Percentiles rank a stretch among this genome's conserved stretches.
Evolutionary conservation across 768 basidiomycete species (phyloP).

Genomic region (Xerocomellus chrysenteron): DNA sequence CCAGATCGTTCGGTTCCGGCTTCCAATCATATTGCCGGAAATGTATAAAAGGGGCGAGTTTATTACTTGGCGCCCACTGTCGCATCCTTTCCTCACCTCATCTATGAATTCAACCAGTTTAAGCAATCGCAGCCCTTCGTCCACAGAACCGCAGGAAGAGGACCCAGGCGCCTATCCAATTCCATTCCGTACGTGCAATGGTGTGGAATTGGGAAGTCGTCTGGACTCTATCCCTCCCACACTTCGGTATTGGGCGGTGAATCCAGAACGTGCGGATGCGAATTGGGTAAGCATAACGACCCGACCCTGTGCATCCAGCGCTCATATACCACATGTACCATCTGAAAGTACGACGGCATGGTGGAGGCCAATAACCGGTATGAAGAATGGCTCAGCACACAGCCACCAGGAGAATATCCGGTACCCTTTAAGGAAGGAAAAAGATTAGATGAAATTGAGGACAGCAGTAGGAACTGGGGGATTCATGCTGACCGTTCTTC

Average conservation of each 20-base stretch:
- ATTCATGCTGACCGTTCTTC: neutral
- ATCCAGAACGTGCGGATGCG: neutral
- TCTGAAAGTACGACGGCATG: slow-evolving; percentile 5
- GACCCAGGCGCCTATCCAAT: slow-evolving; percentile 21
- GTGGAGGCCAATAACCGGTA: slow-evolving; percentile 12
- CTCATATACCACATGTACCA: neutral
- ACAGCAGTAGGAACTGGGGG: slow-evolving; percentile 6
- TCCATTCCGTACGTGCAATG: neutral
- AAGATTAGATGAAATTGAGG: neutral
- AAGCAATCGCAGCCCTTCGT: neutral
- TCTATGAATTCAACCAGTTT: neutral
- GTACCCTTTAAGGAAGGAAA: slow-evolving; percentile 6
- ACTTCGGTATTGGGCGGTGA: slow-evolving; percentile 16
- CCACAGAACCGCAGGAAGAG: neutral
- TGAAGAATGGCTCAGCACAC: slow-evolving; percentile 15
- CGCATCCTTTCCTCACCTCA: fast-evolving
- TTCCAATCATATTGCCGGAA: neutral
- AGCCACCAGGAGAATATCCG: slow-evolving; percentile 6
- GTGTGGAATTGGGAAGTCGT: slow-evolving; percentile 14
- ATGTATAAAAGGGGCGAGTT: neutral
- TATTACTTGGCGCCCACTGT: too few relatives aligned
- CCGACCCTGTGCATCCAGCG: neutral
- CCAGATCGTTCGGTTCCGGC: neutral
- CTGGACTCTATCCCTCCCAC: slow-evolving; percentile 12
- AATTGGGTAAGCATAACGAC: slow-evolving; percentile 15